Base-by-base conservation (phyloP, 148 eudicot genomes). In the Fagopyrum homotropicum region DNA sequence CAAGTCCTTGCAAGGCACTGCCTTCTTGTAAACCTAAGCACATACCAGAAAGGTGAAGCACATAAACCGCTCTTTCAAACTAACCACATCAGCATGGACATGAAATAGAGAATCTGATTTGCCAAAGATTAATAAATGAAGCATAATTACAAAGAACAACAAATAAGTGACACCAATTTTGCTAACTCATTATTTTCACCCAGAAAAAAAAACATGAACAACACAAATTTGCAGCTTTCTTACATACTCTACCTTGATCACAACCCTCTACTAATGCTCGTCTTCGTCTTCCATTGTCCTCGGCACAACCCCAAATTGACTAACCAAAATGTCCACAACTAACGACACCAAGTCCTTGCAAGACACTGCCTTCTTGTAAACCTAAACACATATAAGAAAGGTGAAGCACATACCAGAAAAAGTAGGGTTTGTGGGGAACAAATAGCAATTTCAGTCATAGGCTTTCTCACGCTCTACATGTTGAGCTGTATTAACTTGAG, bases 391-490 rank as follows among this genome's bases (percentile, higher is more conserved):
- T n/a, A n/a, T n/a, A n/a, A n/a, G n/a, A n/a, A n/a, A n/a, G n/a
- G n/a, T n/a, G n/a, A n/a, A n/a, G n/a, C n/a, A n/a, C n/a, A n/a
- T n/a, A n/a, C n/a, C n/a, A n/a, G n/a, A n/a, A n/a, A n/a, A n/a
- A n/a, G n/a, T n/a, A n/a, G n/a, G n/a, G n/a, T n/a, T n/a, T n/a
- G n/a, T n/a, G n/a, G n/a, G n/a, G n/a, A n/a, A n/a, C n/a, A n/a
- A n/a, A n/a, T n/a, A n/a, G n/a, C n/a, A n/a, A n/a, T n/a, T n/a
- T n/a, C n/a, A 72, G 77, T 92, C 93, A 81, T 95, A 92, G 1
- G 98, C 96, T 80, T 83, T 90, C 86, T 92, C 97, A 49, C 99
- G 96, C 77, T 95, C 99, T 79, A 88, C 83, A 70, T 95, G 97
- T 72, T 95, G 97, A 47, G 93, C 94, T 4, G 94, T 90, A 46